phyloP scores from a whole-genome alignment of 2,329 filamentous ascomycete species.

The Nemania sp. region DNA sequence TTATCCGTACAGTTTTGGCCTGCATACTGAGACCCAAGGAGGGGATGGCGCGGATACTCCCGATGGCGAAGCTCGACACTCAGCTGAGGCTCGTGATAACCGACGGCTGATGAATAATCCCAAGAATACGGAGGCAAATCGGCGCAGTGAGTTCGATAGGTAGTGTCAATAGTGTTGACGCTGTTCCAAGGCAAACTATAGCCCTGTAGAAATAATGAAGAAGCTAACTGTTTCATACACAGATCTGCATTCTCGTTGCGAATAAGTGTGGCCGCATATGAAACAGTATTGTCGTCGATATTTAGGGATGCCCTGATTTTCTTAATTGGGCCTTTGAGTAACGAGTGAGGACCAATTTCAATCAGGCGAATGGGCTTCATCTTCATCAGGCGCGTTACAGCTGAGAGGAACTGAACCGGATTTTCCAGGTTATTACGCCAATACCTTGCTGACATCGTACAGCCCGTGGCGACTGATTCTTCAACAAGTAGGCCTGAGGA shows the following conservation, averaged over 20 bases:
- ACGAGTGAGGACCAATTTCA: slow-evolving; percentile 39
- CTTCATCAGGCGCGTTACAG: not conserved
- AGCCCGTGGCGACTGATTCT: not conserved
- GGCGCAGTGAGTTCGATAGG: not conserved
- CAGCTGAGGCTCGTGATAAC: not conserved
- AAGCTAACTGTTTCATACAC: not conserved
- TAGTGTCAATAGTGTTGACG: not conserved
- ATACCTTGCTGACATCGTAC: not conserved
- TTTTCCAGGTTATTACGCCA: slow-evolving; percentile 9
- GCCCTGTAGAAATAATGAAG: not conserved
- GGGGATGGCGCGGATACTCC: not conserved
- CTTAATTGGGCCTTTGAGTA: slow-evolving; percentile 38
- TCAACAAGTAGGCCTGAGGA: not conserved
- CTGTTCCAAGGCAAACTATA: not conserved
- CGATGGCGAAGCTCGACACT: slow-evolving; percentile 4
- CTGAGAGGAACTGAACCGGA: not conserved
- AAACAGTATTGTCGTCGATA: not conserved
- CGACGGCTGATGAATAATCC: not conserved
- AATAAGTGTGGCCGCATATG: not conserved
- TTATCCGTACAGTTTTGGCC: slow-evolving; percentile 21
- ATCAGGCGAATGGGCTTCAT: not conserved
- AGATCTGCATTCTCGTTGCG: not conserved
- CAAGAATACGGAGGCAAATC: not conserved
- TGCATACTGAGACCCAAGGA: not conserved
- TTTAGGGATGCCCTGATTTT: slow-evolving; percentile 11